Evolutionary conservation across 176 grass and related monocot genomes (phyloP), one percentile per base, ranked within the genome.

Genomic region (Eleusine indica): DNA sequence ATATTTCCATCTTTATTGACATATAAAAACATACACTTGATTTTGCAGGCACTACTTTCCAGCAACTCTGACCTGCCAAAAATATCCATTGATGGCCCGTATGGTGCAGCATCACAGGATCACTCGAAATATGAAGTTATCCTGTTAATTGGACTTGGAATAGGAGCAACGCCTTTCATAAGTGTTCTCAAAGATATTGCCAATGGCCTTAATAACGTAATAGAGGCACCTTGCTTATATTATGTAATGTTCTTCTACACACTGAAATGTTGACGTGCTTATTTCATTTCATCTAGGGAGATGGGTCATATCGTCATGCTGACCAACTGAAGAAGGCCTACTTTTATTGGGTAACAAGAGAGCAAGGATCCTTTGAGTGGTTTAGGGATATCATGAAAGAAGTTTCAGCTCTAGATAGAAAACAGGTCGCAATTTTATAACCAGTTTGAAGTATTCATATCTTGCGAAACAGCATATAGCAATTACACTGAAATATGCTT

Each of bases 311-410:
- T 29, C 13, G 37, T 41, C 43, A 42, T 29, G 30, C 14, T 7
- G 35, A 82, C 29, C 67, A 42, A n/a, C 80, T 66, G 10, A 75
- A 32, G 81, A 94, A 94, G 75, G 92, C 87, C 4, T 94, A 94
- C 61, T 91, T 91, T 79, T 94, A 91, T 56, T 94, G 89, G 87
- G 92, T 94, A 37, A 94, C 92, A 37, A 89, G 89, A 83, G 87
- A 94, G 76, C 92, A 94, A 77, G 87, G 92, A 63, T 88, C 92
- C 14, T 94, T 94, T 64, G 87, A 94, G 64, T 94, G 92, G 92
- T 91, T 94, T 58, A 84, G 87, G 76, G 92, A 91, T 71, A 91
- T 91, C 68, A 94, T 94, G 87, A 94, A 83, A 83, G 92, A 91
- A 48, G 87, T 91, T 74, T 91, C 87, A 35, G 73, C 47, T 74